These are phyloP conservation scores for Colletotrichum spinosum DNA, from an alignment of 2,329 filamentous ascomycete genomes.

Conservation along the genomic window DNA sequence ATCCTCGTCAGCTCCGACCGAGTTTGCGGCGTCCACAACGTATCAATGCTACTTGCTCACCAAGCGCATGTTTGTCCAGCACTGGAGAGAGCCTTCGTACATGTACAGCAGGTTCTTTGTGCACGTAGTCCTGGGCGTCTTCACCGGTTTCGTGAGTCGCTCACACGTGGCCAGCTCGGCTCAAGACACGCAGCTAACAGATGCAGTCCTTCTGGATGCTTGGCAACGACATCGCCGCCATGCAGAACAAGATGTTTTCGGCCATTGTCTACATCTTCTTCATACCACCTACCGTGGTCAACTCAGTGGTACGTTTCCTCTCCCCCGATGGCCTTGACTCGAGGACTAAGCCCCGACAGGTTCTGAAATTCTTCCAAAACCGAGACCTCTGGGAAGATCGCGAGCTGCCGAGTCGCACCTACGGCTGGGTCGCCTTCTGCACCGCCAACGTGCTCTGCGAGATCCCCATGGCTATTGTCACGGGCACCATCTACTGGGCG, in stretches of 20 bases:
- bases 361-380: conserved; percentile 83
- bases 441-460: conserved; percentile 80
- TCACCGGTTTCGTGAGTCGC: conserved; percentile 69
- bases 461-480: conserved; percentile 76
- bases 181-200: not conserved
- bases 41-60: conserved; percentile 75
- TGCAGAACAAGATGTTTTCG: conserved; percentile 85
- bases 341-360: conserved; percentile 37
- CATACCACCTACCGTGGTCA: conserved; percentile 78
- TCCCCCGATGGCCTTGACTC: no score
- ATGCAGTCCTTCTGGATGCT: conserved; percentile 78
- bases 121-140: conserved; percentile 77
- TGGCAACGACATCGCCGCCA: conserved; percentile 72
- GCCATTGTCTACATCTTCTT: conserved; percentile 70
- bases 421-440: conserved; percentile 81
- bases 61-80: conserved; percentile 76
- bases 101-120: conserved; percentile 82
- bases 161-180: not conserved
- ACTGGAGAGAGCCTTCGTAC: conserved; percentile 83
- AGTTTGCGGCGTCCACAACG: conserved; percentile 75
- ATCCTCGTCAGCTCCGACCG: conserved; percentile 47
- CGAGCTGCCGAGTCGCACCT: conserved; percentile 80
- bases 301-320: conserved; percentile 59
- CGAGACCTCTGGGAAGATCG: conserved; percentile 79
- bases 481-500: conserved; percentile 75